Evolutionary conservation across 2,329 filamentous ascomycete species (phyloP).

Genomic region (Aspergillus japonicus): DNA sequence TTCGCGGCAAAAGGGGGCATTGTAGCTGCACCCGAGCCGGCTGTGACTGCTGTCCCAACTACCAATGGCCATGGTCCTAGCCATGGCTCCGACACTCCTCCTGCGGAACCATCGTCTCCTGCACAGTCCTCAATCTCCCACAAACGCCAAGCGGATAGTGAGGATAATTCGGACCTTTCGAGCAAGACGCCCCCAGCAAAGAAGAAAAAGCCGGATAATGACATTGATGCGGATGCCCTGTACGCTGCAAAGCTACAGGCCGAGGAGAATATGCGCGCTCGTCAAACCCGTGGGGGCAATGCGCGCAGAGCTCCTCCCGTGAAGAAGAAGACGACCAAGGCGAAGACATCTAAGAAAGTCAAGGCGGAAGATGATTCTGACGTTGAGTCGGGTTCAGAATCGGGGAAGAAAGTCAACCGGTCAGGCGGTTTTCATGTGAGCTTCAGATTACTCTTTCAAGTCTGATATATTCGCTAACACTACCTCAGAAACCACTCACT

Average conservation of each 20-base stretch:
- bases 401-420: slow-evolving; percentile 63
- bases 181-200: slow-evolving; percentile 51
- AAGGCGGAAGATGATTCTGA: slow-evolving; percentile 79
- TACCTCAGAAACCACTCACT: slow-evolving; percentile 45
- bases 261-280: slow-evolving; percentile 76
- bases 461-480: slow-evolving; percentile 4
- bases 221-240: slow-evolving; percentile 77
- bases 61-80: slow-evolving; percentile 38
- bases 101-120: slow-evolving; percentile 32
- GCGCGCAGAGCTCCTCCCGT: slow-evolving; percentile 57
- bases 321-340: slow-evolving; percentile 63
- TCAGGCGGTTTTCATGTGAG: slow-evolving; percentile 85
- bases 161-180: slow-evolving; percentile 39
- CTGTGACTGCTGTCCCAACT: slow-evolving; percentile 10
- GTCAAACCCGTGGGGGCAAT: slow-evolving; percentile 73
- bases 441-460: not conserved
- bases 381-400: slow-evolving; percentile 61
- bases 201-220: slow-evolving; percentile 61
- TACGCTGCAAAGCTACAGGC: slow-evolving; percentile 87
- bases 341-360: slow-evolving; percentile 64
- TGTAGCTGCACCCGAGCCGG: slow-evolving; percentile 32
- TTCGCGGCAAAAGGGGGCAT: slow-evolving; percentile 51
- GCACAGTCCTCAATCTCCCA: slow-evolving; percentile 37
- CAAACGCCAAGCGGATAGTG: slow-evolving; percentile 45
- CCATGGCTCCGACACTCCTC: slow-evolving; percentile 20